Conservation (phyloP, 257 asterid genomes). For the Linderniella brevidens region DNA sequence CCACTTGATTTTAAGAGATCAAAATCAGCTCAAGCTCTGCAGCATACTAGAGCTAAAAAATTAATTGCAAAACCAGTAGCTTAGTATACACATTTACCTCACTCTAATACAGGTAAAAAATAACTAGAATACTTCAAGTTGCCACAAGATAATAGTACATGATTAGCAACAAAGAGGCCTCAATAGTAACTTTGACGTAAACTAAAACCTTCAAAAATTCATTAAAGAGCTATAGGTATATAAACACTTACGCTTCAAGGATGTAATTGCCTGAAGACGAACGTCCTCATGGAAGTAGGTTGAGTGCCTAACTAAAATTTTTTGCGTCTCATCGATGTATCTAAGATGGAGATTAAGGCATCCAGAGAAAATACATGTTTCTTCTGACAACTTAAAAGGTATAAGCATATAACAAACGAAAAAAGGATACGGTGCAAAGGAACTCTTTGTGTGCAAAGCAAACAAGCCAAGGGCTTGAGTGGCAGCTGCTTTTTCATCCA, state of each 20-base stretch:
- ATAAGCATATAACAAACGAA: neutral
- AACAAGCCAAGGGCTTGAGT: constrained; percentile 97
- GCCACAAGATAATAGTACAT: too few species aligned
- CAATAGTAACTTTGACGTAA: too few species aligned
- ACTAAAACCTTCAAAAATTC: too few species aligned
- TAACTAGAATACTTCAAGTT: too few species aligned
- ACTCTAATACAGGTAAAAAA: too few species aligned
- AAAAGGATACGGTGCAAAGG: constrained; percentile 88
- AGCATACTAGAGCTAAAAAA: too few species aligned
- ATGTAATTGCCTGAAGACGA: constrained; percentile 84
- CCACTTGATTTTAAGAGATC: too few species aligned
- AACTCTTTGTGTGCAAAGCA: constrained; percentile 74
- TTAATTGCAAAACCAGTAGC: neutral
- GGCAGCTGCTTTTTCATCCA: constrained; percentile 99
- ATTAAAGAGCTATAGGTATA: too few species aligned
- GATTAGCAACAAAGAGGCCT: too few species aligned
- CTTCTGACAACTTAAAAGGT: neutral
- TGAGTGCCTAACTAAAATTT: constrained; percentile 69
- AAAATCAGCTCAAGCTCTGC: too few species aligned
- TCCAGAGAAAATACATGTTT: constrained; percentile 7
- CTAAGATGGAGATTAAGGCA: constrained; percentile 46
- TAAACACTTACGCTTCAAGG: constrained; percentile 61
- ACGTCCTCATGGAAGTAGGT: constrained; percentile 94
- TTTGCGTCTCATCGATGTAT: constrained; percentile 82
- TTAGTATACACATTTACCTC: too few species aligned